Conservation (phyloP, 257 asterid species). For the Ligustrum vulgare region DNA sequence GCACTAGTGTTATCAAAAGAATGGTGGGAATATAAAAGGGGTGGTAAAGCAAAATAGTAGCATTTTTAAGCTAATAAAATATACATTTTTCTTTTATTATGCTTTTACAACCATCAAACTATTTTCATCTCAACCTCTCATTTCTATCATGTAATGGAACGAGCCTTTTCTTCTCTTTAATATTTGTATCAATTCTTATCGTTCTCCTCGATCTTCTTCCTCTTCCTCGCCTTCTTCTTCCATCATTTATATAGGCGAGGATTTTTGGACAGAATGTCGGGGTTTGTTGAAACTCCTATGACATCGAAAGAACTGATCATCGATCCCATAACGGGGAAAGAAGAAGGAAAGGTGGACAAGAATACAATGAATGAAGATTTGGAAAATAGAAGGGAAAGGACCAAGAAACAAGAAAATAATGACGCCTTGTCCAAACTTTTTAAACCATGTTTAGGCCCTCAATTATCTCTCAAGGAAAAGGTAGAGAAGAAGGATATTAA, state of each 20-base stretch:
- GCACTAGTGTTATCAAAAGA: too few species aligned
- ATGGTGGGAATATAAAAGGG: background rate
- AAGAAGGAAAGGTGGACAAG: conserved; percentile 11
- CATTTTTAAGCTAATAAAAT: conserved; percentile 3
- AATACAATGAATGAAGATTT: conserved; percentile 9
- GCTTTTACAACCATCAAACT: conserved; percentile 11
- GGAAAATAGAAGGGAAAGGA: background rate
- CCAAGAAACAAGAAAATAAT: background rate
- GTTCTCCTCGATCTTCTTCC: background rate
- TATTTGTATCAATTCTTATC: background rate
- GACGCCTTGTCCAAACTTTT: background rate
- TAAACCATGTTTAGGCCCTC: conserved; percentile 9
- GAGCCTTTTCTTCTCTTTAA: background rate
- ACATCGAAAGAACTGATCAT: conserved; percentile 11
- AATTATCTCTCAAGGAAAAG: conserved; percentile 1
- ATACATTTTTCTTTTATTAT: conserved; percentile 11
- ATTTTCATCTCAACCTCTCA: conserved; percentile 3
- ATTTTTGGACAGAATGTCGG: conserved; percentile 16
- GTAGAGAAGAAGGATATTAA: conserved; percentile 14
- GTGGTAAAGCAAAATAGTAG: conserved; percentile 22
- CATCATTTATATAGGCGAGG: background rate
- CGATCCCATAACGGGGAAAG: conserved; percentile 5
- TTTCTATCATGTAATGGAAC: conserved; percentile 13
- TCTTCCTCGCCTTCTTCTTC: conserved; percentile 17
- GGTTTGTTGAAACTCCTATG: conserved; percentile 23